Evolutionary conservation across 768 basidiomycete genomes (phyloP).

Genomic region (Leccinum uliginosum): DNA sequence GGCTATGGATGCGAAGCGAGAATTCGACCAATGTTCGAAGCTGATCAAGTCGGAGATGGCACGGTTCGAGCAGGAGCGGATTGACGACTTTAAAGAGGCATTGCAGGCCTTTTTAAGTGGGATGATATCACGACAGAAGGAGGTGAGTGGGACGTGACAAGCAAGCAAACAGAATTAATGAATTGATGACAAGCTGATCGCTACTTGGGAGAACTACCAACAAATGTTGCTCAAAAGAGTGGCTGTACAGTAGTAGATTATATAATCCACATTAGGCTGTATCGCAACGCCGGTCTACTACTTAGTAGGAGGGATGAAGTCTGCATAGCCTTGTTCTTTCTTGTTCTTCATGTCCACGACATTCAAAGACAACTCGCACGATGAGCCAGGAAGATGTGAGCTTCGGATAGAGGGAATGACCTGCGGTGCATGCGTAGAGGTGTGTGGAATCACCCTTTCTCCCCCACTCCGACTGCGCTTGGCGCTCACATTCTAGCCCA

Average conservation of each 20-base stretch:
- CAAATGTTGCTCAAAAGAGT: constrained; percentile 54
- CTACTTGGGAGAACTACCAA: constrained; percentile 80
- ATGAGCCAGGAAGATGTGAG: constrained; percentile 57
- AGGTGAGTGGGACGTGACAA: constrained; percentile 39
- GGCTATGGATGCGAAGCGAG: constrained; percentile 76
- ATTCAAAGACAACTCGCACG: constrained; percentile 3
- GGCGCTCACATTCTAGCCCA: not conserved
- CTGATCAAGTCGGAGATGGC: constrained; percentile 86
- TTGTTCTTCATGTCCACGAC: constrained; percentile 3
- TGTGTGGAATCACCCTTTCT: constrained; percentile 36
- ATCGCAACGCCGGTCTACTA: not conserved
- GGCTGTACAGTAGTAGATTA: constrained; percentile 2
- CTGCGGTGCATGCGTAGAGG: constrained; percentile 85
- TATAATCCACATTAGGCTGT: constrained; percentile 1
- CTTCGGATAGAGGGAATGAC: constrained; percentile 88
- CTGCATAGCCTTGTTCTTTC: not conserved
- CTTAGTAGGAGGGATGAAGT: not conserved
- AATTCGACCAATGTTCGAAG: constrained; percentile 86
- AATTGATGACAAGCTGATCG: constrained; percentile 60
- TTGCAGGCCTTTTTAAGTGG: constrained; percentile 82
- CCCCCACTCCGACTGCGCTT: not conserved
- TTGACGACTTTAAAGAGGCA: constrained; percentile 87
- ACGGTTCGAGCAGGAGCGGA: constrained; percentile 88
- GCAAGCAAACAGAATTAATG: not conserved
- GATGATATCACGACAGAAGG: constrained; percentile 81